These are phyloP conservation scores for Zymoseptoria crescenta DNA, from an alignment of 2,329 filamentous ascomycete species.

Conservation along the genomic window DNA sequence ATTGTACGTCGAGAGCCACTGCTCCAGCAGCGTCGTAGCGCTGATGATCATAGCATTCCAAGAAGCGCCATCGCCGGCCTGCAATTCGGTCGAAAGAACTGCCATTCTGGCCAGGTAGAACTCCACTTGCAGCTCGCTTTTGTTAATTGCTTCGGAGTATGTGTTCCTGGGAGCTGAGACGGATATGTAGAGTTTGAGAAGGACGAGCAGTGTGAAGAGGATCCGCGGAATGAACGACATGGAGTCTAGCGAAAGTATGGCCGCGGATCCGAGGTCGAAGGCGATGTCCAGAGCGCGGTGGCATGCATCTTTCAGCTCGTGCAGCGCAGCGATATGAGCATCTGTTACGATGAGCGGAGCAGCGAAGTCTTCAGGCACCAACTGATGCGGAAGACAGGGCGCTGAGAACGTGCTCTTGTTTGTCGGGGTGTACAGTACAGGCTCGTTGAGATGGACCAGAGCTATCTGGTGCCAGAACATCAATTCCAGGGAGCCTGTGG, in stretches of 20 bases:
- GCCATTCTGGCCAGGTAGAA: conserved; percentile 3
- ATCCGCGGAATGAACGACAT: conserved; percentile 12
- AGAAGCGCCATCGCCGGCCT: not conserved
- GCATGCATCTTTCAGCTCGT: conserved; percentile 11
- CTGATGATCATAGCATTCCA: not conserved
- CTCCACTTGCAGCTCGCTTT: conserved; percentile 13
- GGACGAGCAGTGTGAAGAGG: conserved; percentile 8
- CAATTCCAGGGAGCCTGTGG: conserved; percentile 5
- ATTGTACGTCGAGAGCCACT: not conserved
- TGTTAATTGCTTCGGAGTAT: conserved; percentile 14
- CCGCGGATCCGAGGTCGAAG: not conserved
- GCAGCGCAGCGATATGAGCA: conserved; percentile 10
- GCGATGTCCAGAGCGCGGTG: conserved; percentile 12
- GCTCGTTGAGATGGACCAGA: conserved; percentile 16
- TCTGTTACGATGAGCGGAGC: conserved; percentile 10
- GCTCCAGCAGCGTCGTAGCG: not conserved
- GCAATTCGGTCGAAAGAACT: not conserved
- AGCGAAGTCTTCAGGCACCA: conserved; percentile 15
- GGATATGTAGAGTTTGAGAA: conserved; percentile 15
- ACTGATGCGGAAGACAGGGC: conserved; percentile 11
- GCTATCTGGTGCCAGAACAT: conserved; percentile 10
- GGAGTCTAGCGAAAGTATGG: conserved; percentile 1
- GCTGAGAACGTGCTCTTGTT: conserved; percentile 18
- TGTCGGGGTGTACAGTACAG: conserved; percentile 15
- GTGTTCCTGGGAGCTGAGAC: conserved; percentile 14